Evolutionary conservation across 306 rosid species (phyloP).

Genomic region (Crotalaria pallida): DNA sequence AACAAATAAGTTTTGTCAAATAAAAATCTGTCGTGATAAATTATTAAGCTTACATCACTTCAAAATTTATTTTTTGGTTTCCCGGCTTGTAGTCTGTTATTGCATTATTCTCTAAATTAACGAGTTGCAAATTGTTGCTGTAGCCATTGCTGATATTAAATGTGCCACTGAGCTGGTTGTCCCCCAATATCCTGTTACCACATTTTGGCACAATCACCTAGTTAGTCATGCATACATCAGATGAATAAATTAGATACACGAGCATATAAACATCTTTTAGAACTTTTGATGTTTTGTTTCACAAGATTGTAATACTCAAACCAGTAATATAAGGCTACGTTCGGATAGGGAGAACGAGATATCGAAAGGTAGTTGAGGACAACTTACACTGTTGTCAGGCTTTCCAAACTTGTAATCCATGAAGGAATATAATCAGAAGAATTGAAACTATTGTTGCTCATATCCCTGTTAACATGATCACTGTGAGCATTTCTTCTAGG

Average conservation of each 20-base stretch:
- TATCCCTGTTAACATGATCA: conserved; percentile 30
- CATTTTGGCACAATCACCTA: conserved; percentile 15
- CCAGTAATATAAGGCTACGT: neutral
- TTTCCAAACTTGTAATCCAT: conserved; percentile 42
- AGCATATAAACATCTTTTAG: neutral
- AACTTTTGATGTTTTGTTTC: neutral
- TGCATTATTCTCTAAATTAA: conserved; percentile 27
- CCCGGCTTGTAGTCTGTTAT: neutral
- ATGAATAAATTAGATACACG: neutral
- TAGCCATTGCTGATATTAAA: conserved; percentile 27
- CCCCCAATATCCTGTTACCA: conserved; percentile 27
- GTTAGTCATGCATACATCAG: conserved; percentile 1
- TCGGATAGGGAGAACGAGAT: neutral
- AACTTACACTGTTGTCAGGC: conserved; percentile 54
- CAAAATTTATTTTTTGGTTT: neutral
- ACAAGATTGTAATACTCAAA: conserved; percentile 25
- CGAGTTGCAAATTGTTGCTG: conserved; percentile 24
- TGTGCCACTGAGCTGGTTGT: conserved; percentile 29
- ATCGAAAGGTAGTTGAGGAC: neutral
- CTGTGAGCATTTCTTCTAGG: neutral
- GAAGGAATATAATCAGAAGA: conserved; percentile 33
- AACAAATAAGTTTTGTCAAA: neutral
- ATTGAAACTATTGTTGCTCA: conserved; percentile 49
- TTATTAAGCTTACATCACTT: conserved; percentile 27
- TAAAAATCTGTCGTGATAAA: neutral